A percentile compares a stretch with the other conserved stretches of the same genome.
Conservation (phyloP, 257 asterid genomes). For the Solanum commersonii region DNA sequence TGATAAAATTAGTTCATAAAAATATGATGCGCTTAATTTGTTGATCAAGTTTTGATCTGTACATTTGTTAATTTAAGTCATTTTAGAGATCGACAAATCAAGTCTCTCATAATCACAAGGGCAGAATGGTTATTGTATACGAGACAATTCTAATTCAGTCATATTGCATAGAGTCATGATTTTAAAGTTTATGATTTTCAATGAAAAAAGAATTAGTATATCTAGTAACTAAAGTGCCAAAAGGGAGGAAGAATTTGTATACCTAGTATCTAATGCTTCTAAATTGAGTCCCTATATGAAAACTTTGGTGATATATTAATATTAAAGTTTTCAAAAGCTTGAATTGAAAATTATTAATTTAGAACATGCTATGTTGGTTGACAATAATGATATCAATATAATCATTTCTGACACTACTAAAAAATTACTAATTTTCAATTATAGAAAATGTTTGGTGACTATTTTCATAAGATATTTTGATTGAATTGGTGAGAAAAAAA, state of each 20-base stretch:
- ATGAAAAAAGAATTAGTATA: too few species aligned
- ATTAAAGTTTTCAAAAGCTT: background rate
- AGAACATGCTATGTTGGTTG: background rate
- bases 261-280: background rate
- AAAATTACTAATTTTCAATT: too few species aligned
- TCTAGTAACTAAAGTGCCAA: too few species aligned
- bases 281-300: background rate
- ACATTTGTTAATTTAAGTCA: background rate
- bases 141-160: background rate
- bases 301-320: background rate
- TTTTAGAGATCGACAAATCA: background rate
- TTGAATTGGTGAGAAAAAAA: too few species aligned
- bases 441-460: too few species aligned
- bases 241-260: too few species aligned
- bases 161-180: background rate
- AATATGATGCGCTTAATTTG: rapidly evolving
- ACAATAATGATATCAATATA: too few species aligned
- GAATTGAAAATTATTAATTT: background rate
- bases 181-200: too few species aligned
- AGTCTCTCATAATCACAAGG: background rate
- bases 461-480: background rate
- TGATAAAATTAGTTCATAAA: background rate
- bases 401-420: background rate
- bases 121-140: background rate
- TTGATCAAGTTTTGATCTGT: background rate